Conservation (phyloP, 495 filamentous ascomycete species). For the Aspergillus nanangensis region DNA sequence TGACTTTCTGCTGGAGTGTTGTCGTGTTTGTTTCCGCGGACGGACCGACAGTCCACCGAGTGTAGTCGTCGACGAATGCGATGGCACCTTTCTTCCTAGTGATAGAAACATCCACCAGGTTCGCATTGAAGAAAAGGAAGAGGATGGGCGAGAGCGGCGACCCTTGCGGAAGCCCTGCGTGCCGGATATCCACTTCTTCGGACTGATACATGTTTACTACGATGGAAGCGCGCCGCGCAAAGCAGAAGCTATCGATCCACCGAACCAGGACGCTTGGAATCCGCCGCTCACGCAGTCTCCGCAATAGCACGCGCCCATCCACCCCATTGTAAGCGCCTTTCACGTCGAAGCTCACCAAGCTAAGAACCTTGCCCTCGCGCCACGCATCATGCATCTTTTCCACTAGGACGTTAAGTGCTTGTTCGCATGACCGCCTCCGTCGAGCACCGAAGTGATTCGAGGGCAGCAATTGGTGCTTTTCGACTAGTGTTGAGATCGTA, state of each 20-base stretch:
- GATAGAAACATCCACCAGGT: background rate
- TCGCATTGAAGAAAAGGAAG: background rate
- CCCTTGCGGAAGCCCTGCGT: background rate
- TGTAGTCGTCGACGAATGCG: background rate
- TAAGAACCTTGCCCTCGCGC: background rate
- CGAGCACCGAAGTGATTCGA: background rate
- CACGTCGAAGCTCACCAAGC: background rate
- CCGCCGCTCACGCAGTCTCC: background rate
- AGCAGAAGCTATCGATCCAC: background rate
- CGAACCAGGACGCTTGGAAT: background rate
- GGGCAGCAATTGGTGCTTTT: background rate
- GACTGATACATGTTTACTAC: background rate
- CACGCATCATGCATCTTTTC: constrained; percentile 1
- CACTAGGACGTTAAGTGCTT: background rate
- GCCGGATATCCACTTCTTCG: background rate
- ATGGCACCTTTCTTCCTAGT: too few relatives aligned
- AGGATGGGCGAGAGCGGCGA: background rate
- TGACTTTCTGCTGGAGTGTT: background rate
- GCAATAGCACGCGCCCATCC: background rate
- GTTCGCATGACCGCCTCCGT: background rate
- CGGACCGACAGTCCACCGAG: background rate
- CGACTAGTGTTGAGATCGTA: background rate
- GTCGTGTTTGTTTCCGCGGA: background rate
- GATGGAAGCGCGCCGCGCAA: background rate
- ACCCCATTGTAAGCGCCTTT: background rate